A percentile compares a stretch with the other conserved stretches of the same genome.
Evolutionary conservation across 495 filamentous ascomycete genomes (phyloP).

Genomic region (Penicillium chermesinum): DNA sequence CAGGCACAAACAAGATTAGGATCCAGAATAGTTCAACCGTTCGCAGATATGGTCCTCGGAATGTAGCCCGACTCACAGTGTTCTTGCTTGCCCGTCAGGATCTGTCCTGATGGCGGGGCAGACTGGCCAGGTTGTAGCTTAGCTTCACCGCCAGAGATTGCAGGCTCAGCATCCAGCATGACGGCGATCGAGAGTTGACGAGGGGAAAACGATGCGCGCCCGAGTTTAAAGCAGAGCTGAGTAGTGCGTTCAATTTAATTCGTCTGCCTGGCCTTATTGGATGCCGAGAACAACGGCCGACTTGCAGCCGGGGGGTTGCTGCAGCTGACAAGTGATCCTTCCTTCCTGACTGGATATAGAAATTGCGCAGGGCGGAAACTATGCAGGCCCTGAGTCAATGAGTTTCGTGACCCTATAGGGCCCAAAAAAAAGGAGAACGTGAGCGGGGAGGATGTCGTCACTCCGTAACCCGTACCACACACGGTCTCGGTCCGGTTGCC

Average conservation of each 20-base stretch:
- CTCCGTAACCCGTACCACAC: neutral
- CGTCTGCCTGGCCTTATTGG: conserved; percentile 16
- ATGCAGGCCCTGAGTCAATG: no score
- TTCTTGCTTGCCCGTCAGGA: conserved; percentile 93
- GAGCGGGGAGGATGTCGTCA: conserved; percentile 16
- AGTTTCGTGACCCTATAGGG: no score
- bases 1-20: neutral
- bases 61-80: conserved; percentile 86
- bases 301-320: conserved; percentile 7
- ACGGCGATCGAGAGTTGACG: neutral
- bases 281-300: conserved; percentile 12
- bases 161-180: conserved; percentile 4
- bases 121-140: neutral
- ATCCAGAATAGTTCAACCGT: neutral
- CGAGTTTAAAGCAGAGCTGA: neutral
- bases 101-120: conserved; percentile 41
- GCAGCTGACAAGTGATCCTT: neutral
- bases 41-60: neutral
- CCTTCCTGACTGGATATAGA: no score
- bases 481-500: neutral
- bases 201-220: neutral
- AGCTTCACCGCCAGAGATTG: conserved; percentile 4
- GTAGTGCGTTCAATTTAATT: conserved; percentile 8
- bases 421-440: conserved; percentile 6
- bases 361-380: no score